Percentiles rank a stretch among this genome's conserved stretches.
Conservation (phyloP, 1,284 basidiomycete species). For the Fomitiporia mediterranea region DNA sequence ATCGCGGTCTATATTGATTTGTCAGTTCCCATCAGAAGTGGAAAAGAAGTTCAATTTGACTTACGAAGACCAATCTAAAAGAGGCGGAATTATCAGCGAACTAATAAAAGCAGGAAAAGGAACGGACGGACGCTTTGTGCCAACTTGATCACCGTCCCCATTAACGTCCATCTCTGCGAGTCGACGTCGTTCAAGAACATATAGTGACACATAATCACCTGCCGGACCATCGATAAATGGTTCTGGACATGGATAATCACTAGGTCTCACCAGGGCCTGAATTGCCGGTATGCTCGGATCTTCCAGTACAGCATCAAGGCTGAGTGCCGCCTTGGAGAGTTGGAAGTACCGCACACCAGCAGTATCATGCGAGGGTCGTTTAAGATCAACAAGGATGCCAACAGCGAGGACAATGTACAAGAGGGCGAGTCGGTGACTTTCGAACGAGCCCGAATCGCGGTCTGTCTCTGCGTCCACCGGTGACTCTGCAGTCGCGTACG, state of each 20-base stretch:
- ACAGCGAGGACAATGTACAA: conserved; percentile 43
- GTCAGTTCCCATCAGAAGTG: conserved; percentile 1
- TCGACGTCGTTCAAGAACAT: conserved; percentile 65
- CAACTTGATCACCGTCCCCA: conserved; percentile 64
- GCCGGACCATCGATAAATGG: conserved; percentile 14
- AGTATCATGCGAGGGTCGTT: conserved; percentile 42
- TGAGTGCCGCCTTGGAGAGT: conserved; percentile 52
- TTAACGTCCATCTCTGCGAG: conserved; percentile 60
- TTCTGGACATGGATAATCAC: conserved; percentile 23
- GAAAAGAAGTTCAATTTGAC: conserved; percentile 25
- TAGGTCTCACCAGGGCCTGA: conserved; percentile 52
- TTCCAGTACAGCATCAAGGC: conserved; percentile 58
- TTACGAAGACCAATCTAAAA: conserved; percentile 60
- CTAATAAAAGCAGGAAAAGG: not conserved
- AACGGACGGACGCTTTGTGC: conserved; percentile 55
- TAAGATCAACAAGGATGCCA: conserved; percentile 46
- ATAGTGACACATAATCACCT: conserved; percentile 68
- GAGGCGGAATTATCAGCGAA: conserved; percentile 19
- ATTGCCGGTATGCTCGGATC: conserved; percentile 57
- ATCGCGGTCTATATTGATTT: conserved; percentile 48
- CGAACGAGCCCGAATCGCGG: conserved; percentile 39
- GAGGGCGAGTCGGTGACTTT: conserved; percentile 40
- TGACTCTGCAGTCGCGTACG: conserved; percentile 29
- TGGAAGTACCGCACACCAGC: conserved; percentile 56
- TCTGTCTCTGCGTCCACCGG: conserved; percentile 14